These are phyloP conservation scores for Colletotrichum simmondsii DNA, from an alignment of 2,329 filamentous ascomycete genomes.

Conservation along the genomic window DNA sequence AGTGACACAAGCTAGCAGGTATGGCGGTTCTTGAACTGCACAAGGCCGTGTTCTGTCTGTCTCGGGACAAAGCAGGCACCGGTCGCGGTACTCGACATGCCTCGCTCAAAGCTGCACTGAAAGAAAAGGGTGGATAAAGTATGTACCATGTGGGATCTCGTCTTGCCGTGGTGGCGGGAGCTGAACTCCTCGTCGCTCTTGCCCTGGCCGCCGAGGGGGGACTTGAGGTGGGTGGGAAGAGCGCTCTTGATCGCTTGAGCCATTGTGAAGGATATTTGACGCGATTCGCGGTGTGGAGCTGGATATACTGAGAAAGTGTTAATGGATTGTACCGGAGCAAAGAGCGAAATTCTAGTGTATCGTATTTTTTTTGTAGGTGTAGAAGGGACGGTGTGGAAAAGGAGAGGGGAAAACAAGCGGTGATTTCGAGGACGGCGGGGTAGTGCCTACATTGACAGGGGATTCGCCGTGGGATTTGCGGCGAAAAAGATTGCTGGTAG, in stretches of 20 bases:
- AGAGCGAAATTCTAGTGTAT: background rate
- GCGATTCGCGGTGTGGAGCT: conserved; percentile 15
- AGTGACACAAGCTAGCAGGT: background rate
- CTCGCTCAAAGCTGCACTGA: background rate
- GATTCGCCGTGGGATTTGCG: conserved; percentile 20
- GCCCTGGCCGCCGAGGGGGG: conserved; percentile 49
- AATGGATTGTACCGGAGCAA: background rate
- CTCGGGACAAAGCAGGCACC: background rate
- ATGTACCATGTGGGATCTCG: conserved; percentile 87
- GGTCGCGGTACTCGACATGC: background rate
- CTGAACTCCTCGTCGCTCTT: conserved; percentile 61
- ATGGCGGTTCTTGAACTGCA: background rate
- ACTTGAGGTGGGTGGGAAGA: conserved; percentile 86
- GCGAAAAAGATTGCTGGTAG: conserved; percentile 18
- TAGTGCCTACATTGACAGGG: conserved; percentile 26
- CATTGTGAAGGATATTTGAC: conserved; percentile 61
- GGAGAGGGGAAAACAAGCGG: conserved; percentile 6
- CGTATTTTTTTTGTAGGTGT: conserved; percentile 8
- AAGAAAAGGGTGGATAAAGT: conserved; percentile 11
- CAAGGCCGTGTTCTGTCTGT: background rate
- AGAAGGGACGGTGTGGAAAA: background rate
- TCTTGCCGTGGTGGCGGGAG: conserved; percentile 84
- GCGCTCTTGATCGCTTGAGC: conserved; percentile 78
- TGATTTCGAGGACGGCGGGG: conserved; percentile 27
- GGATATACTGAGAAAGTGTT: background rate